phyloP scores from a whole-genome alignment of 176 grass and related monocot genomes.

The Thinopyrum elongatum region DNA sequence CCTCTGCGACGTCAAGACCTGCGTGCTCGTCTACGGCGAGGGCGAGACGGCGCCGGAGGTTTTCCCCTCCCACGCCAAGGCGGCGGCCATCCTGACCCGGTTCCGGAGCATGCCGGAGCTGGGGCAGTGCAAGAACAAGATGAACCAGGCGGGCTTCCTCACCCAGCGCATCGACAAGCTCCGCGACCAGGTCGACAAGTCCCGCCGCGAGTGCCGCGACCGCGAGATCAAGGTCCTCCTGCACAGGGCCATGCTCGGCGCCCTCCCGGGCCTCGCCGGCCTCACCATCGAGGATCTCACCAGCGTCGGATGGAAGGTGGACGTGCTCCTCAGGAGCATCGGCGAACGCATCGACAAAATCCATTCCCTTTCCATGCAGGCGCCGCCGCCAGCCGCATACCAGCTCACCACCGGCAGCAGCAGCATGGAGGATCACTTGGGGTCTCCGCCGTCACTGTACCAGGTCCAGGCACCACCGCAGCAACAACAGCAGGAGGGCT shows the following conservation, averaged over 20 bases:
- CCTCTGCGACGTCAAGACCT: conserved; percentile 27
- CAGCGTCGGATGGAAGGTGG: background rate
- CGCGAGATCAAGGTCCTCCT: conserved; percentile 13
- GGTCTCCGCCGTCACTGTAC: background rate
- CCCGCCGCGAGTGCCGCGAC: background rate
- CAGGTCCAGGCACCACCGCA: background rate
- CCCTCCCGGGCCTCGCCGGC: background rate
- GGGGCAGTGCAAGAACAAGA: conserved; percentile 33
- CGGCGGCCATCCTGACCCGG: background rate
- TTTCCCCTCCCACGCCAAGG: conserved; percentile 15
- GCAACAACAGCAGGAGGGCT: background rate
- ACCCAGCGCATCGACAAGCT: conserved; percentile 16
- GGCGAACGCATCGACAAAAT: background rate
- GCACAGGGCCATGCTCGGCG: background rate
- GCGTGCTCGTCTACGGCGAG: conserved; percentile 35
- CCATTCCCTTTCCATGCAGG: background rate
- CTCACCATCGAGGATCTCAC: conserved; percentile 17
- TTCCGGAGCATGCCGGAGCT: conserved; percentile 36
- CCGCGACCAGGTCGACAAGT: conserved; percentile 11
- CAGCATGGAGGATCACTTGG: background rate
- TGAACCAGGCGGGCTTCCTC: conserved; percentile 44
- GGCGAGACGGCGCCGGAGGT: conserved; percentile 15
- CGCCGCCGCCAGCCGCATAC: background rate
- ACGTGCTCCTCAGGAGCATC: background rate
- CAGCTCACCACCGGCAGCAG: background rate